Evolutionary conservation across 2,329 filamentous ascomycete genomes (phyloP).

Genomic region (Neonectria punicea): DNA sequence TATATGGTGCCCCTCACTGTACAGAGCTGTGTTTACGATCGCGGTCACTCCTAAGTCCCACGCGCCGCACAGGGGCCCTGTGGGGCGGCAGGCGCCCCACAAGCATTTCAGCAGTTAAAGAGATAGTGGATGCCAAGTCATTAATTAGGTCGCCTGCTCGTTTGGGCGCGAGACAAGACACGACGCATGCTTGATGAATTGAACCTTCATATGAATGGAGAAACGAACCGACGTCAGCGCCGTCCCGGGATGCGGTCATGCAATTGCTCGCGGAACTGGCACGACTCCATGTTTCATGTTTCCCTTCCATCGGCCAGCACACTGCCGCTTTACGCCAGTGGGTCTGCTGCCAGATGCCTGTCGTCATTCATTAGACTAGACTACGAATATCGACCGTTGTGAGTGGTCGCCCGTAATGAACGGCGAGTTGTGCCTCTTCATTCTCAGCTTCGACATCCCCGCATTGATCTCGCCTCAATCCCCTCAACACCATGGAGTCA

Average conservation of each 20-base stretch:
- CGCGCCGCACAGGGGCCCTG: no score
- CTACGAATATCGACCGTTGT: background rate
- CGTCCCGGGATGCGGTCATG: slow-evolving; percentile 6
- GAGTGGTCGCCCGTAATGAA: background rate
- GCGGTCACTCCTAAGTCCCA: no score
- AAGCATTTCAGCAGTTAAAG: no score
- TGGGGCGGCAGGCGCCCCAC: no score
- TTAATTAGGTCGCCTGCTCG: background rate
- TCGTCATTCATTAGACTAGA: background rate
- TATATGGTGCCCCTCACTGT: no score
- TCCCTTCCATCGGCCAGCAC: background rate
- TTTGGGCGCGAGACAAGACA: background rate
- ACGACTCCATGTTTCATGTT: slow-evolving; percentile 11
- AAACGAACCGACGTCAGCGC: background rate
- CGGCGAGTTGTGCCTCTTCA: background rate
- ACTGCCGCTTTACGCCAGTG: background rate
- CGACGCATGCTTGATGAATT: background rate
- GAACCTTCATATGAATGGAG: background rate
- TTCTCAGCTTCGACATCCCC: background rate
- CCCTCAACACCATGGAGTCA: background rate
- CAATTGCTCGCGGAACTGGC: slow-evolving; percentile 12
- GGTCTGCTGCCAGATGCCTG: background rate
- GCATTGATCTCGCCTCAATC: background rate
- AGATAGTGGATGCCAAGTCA: background rate
- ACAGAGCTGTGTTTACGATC: no score